A percentile compares a stretch with the other conserved stretches of the same genome.
Conservation (phyloP, 148 eudicot genomes). For the Fallopia convolvulus region DNA sequence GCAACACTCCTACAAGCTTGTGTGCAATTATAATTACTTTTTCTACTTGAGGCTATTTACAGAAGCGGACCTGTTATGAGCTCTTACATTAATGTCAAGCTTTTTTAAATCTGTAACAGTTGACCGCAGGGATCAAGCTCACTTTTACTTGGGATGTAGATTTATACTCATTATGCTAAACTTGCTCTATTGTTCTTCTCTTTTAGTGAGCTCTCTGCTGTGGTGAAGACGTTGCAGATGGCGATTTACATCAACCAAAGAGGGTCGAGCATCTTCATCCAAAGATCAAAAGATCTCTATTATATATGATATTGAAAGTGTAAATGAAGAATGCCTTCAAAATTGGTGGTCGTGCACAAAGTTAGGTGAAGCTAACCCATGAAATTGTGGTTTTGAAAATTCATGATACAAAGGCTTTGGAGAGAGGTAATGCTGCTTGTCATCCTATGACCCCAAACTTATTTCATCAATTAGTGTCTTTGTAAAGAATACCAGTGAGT, state of each 20-base stretch:
- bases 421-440: too few species aligned
- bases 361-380: slow-evolving; percentile 39
- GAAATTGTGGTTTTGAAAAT: too few species aligned
- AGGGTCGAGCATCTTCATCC: slow-evolving; percentile 13
- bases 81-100: too few species aligned
- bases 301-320: background rate
- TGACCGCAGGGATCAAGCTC: too few species aligned
- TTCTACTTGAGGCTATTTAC: too few species aligned
- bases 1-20: slow-evolving; percentile 42
- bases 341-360: slow-evolving; percentile 57
- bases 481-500: too few species aligned
- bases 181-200: background rate
- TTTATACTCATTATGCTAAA: background rate
- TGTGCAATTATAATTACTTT: slow-evolving; percentile 29
- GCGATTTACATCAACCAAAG: slow-evolving; percentile 19
- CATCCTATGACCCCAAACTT: too few species aligned
- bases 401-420: too few species aligned
- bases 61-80: too few species aligned
- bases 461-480: too few species aligned
- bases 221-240: slow-evolving; percentile 33
- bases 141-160: background rate
- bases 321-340: slow-evolving; percentile 50
- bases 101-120: too few species aligned
- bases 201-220: slow-evolving; percentile 38
- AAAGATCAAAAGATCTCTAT: background rate